phyloP scores from a whole-genome alignment of 148 eudicot species.

The Chenopodium formosanum region DNA sequence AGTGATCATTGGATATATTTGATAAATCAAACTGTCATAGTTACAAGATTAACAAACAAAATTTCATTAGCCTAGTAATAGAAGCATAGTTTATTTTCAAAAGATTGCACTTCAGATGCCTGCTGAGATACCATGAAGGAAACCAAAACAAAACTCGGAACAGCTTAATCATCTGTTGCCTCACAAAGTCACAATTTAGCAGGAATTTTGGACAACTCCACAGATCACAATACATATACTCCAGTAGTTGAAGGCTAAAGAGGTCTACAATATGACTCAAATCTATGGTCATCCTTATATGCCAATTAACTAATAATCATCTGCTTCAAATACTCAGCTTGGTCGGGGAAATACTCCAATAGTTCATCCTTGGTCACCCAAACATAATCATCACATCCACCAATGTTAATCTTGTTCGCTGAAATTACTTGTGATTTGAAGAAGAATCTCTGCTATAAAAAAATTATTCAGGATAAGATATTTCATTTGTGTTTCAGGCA shows the following conservation, averaged over 20 bases:
- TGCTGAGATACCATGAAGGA: background rate
- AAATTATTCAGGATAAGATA: background rate
- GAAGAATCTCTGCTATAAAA: constrained; percentile 64
- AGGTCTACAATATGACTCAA: background rate
- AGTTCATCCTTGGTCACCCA: constrained; percentile 95
- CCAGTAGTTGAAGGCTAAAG: background rate
- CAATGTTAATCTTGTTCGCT: constrained; percentile 51
- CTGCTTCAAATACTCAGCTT: constrained; percentile 64
- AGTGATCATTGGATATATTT: background rate
- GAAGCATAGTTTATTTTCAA: background rate
- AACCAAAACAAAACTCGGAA: constrained; percentile 6
- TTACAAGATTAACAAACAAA: background rate
- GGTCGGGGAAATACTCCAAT: constrained; percentile 78
- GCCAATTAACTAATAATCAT: constrained; percentile 71
- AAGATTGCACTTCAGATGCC: background rate
- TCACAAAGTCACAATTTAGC: constrained; percentile 4
- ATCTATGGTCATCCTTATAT: background rate
- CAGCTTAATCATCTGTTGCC: background rate
- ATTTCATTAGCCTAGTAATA: background rate
- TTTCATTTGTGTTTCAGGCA: background rate
- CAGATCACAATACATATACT: background rate
- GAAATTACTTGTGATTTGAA: constrained; percentile 93
- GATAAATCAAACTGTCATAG: background rate
- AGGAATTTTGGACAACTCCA: background rate
- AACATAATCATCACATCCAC: constrained; percentile 64